Evolutionary conservation across 345 rosid species (phyloP), one percentile per base, ranked within the genome.

Genomic region (Boechera divaricarpa): DNA sequence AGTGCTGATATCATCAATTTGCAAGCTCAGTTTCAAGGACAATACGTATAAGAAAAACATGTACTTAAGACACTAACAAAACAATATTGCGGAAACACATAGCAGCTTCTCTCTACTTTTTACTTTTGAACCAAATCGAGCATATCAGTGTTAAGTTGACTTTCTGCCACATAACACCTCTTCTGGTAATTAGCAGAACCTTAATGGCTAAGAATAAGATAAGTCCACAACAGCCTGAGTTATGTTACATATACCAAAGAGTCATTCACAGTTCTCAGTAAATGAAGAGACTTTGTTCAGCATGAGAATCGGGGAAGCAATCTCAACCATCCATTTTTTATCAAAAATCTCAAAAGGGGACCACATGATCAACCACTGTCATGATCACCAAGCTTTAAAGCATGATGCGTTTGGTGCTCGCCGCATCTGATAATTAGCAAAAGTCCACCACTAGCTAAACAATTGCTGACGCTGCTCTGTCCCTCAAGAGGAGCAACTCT

Each of bases 391-490:
- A 52, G 42, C 77, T 73, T 73, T 44, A 73, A 54, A 72, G 53
- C 45, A 52, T 21, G 77, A 73, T 78, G 82, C 78, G 74, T 78
- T 78, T 78, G 82, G 82, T 73, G 78, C 82, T 72, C 82, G 82
- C 77, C 74, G 82, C 82, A 78, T 78, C 82, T 72, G 78, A 73
- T 12, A 67, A 31, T 18, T 58, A 32, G 51, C 67, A 28, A 78
- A 67, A 72, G 57, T 72, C 61, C 67, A 70, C 80, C 77, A 78
- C 77, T 73, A 72, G 66, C 56, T 72, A 64, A 58, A 67, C 42
- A 67, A 51, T 41, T 65, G 77, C 68, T 78, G 81, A 78, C 81
- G 77, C 63, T 78, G 69, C 81, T 73, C 35, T 78, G 69, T 67
- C 81, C 70, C 81, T 72, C 65, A 52, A 66, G 78, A 73, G 55